Percentiles rank a stretch among this genome's conserved stretches.
These are phyloP conservation scores for Lavandula angustifolia DNA, from an alignment of 257 asterid species.

Conservation along the genomic window DNA sequence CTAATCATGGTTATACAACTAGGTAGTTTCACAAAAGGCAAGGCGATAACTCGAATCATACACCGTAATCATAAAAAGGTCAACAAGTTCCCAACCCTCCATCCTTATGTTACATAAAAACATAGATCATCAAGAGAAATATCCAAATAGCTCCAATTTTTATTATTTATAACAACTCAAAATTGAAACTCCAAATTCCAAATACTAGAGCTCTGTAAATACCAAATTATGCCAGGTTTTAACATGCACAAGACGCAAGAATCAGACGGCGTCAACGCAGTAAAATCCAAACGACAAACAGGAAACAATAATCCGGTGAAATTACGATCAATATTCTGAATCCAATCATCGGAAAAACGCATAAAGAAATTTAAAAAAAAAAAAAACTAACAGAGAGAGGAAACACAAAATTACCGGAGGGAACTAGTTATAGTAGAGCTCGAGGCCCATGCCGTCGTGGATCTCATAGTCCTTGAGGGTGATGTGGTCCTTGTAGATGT, in stretches of 20 bases:
- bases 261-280: background rate
- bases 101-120: background rate
- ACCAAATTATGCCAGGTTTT: background rate
- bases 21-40: background rate
- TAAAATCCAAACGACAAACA: background rate
- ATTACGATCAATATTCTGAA: background rate
- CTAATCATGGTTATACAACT: background rate
- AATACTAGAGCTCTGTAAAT: background rate
- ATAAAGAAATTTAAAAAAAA: too few relatives aligned
- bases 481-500: slow-evolving; percentile 77
- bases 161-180: background rate
- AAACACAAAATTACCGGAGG: slow-evolving; percentile 2
- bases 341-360: too few relatives aligned
- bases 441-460: slow-evolving; percentile 92
- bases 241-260: background rate
- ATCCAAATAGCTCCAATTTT: background rate
- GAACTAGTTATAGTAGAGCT: slow-evolving; percentile 71
- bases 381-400: background rate
- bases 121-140: background rate
- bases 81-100: background rate
- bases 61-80: too few relatives aligned
- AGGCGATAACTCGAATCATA: background rate
- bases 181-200: too few relatives aligned
- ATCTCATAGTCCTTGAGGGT: slow-evolving; percentile 80
- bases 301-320: background rate